Base-by-base conservation (phyloP, 2,329 filamentous ascomycete genomes). In the Fusarium avenaceum region DNA sequence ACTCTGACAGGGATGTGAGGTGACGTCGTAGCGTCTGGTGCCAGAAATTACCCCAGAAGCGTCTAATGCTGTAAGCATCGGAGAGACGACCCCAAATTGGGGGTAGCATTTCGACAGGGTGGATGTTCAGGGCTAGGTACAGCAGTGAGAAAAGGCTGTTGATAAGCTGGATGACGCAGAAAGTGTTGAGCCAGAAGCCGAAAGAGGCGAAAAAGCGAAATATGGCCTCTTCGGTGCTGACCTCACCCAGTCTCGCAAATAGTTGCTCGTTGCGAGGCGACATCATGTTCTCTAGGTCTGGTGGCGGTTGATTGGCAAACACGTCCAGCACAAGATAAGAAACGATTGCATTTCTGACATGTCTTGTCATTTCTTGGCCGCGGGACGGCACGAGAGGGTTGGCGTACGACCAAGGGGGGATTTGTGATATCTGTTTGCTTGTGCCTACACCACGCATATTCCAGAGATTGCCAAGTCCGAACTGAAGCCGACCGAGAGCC, bases 131-230 rank as follows among this genome's bases (percentile, higher is more conserved):
- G 15, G 20, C 15, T 7, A 70, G 39, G n/a, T 67, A 67, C 0
- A 48, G 4, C 3, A 70, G 45, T 2, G 33, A 49, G 19, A 70
- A 17, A 9, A 6, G 13, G 32, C 67, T 70, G 55, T 70, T 70
- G 52, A 70, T 60, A 4, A 70, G 17, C 17, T 70, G 58, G 3
- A 70, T 70, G 22, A 70, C 33, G 32, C 63, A 70, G 14, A 70
- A 67, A 0, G 67, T 67, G n/a, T 70, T 70, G 15, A 70, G 30
- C 67, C 67, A 70, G 11, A 70, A 70, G 10, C 67, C 58, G 33
- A 58, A 15, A 0, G 56, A 57, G 5, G 55, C 63, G 4, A 70
- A 70, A 6, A 67, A 30, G 7, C 67, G 67, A 13, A 70, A 70
- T 2, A 59, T 17, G 14, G 46, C 52, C 22, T 70, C 67, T 3